Evolutionary conservation across 805 yeast species (phyloP).

Genomic region (Barnettozyma siamensis): DNA sequence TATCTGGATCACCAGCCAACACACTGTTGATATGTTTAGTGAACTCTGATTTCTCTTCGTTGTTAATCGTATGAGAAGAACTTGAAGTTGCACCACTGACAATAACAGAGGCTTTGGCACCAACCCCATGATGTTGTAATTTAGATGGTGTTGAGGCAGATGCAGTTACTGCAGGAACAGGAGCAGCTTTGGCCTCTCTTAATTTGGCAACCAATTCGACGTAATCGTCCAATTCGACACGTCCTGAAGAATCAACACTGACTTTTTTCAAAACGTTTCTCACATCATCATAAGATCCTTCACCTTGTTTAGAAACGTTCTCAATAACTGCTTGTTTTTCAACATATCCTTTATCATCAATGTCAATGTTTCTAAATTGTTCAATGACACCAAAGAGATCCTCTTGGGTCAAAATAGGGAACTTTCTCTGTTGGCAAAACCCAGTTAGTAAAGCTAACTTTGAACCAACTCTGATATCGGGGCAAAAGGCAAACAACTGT

Average conservation of each 20-base stretch:
- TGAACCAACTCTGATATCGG: not conserved
- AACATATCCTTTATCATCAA: slow-evolving; percentile 90
- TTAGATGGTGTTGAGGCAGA: slow-evolving; percentile 25
- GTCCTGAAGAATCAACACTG: slow-evolving; percentile 93
- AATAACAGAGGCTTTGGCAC: slow-evolving; percentile 68
- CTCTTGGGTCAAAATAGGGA: slow-evolving; percentile 78
- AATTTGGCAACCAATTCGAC: slow-evolving; percentile 80
- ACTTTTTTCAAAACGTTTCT: slow-evolving; percentile 90
- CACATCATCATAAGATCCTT: slow-evolving; percentile 83
- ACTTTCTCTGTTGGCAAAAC: slow-evolving; percentile 55
- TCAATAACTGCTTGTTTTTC: slow-evolving; percentile 89
- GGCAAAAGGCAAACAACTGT: not conserved
- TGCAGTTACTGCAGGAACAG: slow-evolving; percentile 26
- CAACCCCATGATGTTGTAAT: slow-evolving; percentile 45
- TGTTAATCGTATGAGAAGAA: slow-evolving; percentile 92
- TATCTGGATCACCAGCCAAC: slow-evolving; percentile 78
- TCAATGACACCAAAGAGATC: slow-evolving; percentile 83
- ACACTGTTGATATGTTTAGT: slow-evolving; percentile 94
- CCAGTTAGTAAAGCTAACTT: slow-evolving; percentile 8
- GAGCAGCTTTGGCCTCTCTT: slow-evolving; percentile 43
- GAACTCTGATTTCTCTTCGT: slow-evolving; percentile 93
- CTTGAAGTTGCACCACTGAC: slow-evolving; percentile 86
- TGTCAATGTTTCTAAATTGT: slow-evolving; percentile 77
- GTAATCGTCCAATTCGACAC: slow-evolving; percentile 92
- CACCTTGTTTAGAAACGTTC: slow-evolving; percentile 71